phyloP scores from a whole-genome alignment of 495 filamentous ascomycete species.

The Talaromyces liani region DNA sequence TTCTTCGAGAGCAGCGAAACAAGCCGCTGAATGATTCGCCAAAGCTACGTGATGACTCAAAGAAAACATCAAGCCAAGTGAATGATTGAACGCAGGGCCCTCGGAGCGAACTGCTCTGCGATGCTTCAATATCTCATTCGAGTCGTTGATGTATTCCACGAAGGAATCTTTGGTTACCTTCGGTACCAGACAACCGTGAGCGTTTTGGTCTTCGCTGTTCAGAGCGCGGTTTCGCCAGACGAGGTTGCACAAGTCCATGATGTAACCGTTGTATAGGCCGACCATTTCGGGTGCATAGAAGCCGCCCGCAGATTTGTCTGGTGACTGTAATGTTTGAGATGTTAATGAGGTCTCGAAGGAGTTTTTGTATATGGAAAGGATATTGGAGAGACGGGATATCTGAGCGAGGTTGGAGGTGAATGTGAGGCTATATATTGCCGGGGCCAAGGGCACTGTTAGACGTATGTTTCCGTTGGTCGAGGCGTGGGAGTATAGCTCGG shows the following conservation, averaged over 20 bases:
- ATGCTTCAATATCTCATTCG: slow-evolving; percentile 24
- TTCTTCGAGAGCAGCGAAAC: slow-evolving; percentile 51
- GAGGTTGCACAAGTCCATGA: slow-evolving; percentile 87
- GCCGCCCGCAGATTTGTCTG: slow-evolving; percentile 2
- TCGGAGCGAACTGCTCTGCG: slow-evolving; percentile 25
- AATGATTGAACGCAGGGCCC: slow-evolving; percentile 27
- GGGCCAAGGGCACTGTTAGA: slow-evolving; percentile 59
- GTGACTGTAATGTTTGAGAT: slow-evolving; percentile 23
- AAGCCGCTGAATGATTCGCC: slow-evolving; percentile 57
- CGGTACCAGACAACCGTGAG: slow-evolving; percentile 63
- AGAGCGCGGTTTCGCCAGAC: slow-evolving; percentile 77
- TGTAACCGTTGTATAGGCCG: slow-evolving; percentile 71
- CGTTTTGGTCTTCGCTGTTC: slow-evolving; percentile 57
- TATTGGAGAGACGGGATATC: slow-evolving; percentile 64
- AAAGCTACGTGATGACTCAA: slow-evolving; percentile 62
- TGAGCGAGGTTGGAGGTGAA: slow-evolving; percentile 55
- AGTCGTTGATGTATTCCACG: slow-evolving; percentile 34
- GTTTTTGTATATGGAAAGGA: slow-evolving; percentile 61
- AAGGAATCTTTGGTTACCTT: slow-evolving; percentile 38
- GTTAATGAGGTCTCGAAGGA: slow-evolving; percentile 63
- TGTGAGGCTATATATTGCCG: slow-evolving; percentile 61
- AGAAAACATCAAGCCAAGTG: slow-evolving; percentile 54
- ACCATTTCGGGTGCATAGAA: slow-evolving; percentile 33
- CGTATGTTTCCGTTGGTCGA: slow-evolving; percentile 42
- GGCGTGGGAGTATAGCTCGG: slow-evolving; percentile 48